Base-by-base conservation (phyloP, 148 eudicot species). In the Drosera capensis region DNA sequence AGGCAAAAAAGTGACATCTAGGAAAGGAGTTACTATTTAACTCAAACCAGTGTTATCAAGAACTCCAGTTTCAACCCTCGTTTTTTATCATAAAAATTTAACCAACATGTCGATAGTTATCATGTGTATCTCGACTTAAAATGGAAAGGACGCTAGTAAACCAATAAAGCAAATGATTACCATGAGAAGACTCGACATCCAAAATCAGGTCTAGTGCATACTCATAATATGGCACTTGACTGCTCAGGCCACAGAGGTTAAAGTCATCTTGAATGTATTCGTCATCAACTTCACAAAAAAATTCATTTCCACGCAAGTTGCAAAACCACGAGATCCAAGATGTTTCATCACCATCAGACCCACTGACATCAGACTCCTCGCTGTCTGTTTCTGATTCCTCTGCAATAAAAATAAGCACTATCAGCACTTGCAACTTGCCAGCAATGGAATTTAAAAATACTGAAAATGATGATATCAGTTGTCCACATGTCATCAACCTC, bases 321-420 rank as follows among this genome's bases (percentile, higher is more conserved):
- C 62, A 57, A 57, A 57, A 57, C 54, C 54, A 74, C 46, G 76
- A 63, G 40, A 74, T 68, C 80, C 80, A 74, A 19, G 80, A 67
- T 9, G 80, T 71, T 25, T 71, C 80, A 45, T 70, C 76, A 34
- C 70, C 73, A 39, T 73, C 79, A 61, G 79, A 73, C 39, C 74
- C 78, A 61, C 74, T 68, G 29, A 73, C 74, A 54, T 73, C 80
- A 29, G 80, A 74, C 36, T 66, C 80, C 55, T 71, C 76, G 40
- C 73, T 74, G 58, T 70, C 76, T 35, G 80, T 70, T 40, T 74
- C 76, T 52, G 76, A 71, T 59, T 70, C 80, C 31, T 28, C 38
- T 49, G 58, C 68, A 62, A 49, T 42, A 49, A 48, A 38, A 3
- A 35, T 11, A 15, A 18, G 17, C 14, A 37, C n/a, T n/a, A 38